Conservation (phyloP, 148 eudicot species). For the Agrostemma githago region DNA sequence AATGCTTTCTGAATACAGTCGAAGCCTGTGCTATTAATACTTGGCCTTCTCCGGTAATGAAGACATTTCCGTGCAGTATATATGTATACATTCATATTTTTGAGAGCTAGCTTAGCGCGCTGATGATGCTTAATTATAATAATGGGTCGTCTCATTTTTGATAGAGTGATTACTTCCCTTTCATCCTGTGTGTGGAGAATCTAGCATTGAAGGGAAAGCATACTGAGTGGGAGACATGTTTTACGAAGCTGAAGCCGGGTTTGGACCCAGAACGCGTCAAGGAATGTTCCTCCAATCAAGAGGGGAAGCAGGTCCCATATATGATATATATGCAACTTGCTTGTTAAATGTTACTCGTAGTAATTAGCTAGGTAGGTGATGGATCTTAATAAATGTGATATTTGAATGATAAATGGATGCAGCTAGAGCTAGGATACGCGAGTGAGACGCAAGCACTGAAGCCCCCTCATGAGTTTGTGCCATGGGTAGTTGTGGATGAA, state of each 20-base stretch:
- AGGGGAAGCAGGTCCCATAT: conserved; percentile 43
- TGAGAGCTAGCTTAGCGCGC: background rate
- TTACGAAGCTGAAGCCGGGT: conserved; percentile 30
- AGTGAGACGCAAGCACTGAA: conserved; percentile 47
- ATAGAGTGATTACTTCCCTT: conserved; percentile 62
- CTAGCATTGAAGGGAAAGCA: conserved; percentile 39
- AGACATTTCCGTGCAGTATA: conserved; percentile 9
- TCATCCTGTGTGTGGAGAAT: conserved; percentile 66
- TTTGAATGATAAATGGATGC: conserved; percentile 20
- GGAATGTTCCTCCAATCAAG: conserved; percentile 41
- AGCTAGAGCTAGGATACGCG: conserved; percentile 68
- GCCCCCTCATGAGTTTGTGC: conserved; percentile 66
- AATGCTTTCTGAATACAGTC: conserved; percentile 67
- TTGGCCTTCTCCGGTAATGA: conserved; percentile 70
- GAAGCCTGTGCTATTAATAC: conserved; percentile 81
- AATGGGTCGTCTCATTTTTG: background rate
- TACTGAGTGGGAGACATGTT: conserved; percentile 65
- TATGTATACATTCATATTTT: background rate
- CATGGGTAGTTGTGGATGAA: conserved; percentile 83
- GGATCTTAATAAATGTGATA: background rate
- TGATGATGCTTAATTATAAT: background rate
- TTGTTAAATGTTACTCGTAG: no score
- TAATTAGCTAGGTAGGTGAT: no score
- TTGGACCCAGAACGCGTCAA: conserved; percentile 45
- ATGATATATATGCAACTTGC: background rate